phyloP scores from a whole-genome alignment of 1,139 yeast species.

The Candida dubliniensis region DNA sequence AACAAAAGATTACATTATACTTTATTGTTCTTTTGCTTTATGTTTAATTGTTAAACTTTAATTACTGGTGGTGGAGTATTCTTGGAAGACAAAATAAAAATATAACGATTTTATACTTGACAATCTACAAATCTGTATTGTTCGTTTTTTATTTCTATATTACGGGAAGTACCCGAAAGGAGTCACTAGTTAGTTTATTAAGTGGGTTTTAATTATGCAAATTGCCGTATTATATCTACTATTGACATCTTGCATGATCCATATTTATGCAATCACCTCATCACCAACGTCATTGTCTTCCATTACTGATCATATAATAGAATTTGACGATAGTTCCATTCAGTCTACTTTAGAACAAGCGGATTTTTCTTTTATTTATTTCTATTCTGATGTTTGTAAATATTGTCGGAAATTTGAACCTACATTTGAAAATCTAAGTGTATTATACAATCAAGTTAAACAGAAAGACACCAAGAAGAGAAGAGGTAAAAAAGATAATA shows the following conservation, averaged over 20 bases:
- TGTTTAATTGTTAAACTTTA: too few relatives aligned
- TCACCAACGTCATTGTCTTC: neutral
- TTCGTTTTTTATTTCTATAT: too few relatives aligned
- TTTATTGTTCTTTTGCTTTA: too few relatives aligned
- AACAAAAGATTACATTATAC: too few relatives aligned
- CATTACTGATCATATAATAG: conserved; percentile 13
- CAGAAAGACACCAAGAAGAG: too few relatives aligned
- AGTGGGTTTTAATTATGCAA: neutral
- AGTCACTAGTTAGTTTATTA: neutral
- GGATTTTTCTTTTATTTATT: conserved; percentile 41
- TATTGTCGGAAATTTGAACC: conserved; percentile 40
- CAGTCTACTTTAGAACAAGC: conserved; percentile 21
- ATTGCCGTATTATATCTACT: neutral
- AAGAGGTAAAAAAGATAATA: neutral
- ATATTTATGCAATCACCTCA: neutral
- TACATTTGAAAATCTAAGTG: conserved; percentile 33
- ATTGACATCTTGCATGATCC: neutral
- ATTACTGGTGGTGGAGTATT: too few relatives aligned
- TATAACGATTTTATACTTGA: too few relatives aligned
- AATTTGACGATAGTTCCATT: conserved; percentile 21
- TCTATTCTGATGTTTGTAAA: conserved; percentile 38
- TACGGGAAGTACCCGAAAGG: neutral
- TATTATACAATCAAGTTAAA: conserved; percentile 17
- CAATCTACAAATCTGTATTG: too few relatives aligned
- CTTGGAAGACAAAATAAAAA: too few relatives aligned